Evolutionary conservation across 352 stramenopile species (phyloP).

Genomic region (Phytophthora idaei): DNA sequence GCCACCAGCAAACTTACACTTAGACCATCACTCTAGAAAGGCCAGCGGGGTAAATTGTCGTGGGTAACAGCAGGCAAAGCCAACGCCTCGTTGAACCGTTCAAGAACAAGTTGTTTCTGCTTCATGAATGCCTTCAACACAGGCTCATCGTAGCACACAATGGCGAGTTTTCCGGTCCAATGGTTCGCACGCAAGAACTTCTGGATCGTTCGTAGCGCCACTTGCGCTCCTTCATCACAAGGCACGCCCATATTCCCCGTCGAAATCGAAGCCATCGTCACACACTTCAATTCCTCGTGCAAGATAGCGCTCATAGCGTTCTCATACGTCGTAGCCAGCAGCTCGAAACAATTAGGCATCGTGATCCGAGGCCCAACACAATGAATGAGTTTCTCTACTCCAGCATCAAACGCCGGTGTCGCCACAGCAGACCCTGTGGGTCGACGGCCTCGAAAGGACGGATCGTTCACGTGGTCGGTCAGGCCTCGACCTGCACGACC

Average conservation of each 20-base stretch:
- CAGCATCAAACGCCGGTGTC: constrained; percentile 56
- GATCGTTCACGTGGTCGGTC: constrained; percentile 37
- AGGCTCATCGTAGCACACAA: constrained; percentile 51
- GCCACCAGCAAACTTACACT: too few species aligned
- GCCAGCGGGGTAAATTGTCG: constrained; percentile 1
- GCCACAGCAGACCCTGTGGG: constrained; percentile 41
- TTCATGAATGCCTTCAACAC: constrained; percentile 43
- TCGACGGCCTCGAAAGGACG: constrained; percentile 31
- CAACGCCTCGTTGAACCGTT: constrained; percentile 40
- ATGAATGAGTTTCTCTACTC: constrained; percentile 57
- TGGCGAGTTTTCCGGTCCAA: constrained; percentile 45
- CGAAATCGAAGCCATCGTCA: constrained; percentile 67
- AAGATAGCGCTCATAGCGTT: constrained; percentile 44
- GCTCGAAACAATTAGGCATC: constrained; percentile 37
- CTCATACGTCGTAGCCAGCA: constrained; percentile 52
- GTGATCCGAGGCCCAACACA: constrained; percentile 55
- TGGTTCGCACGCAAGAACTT: constrained; percentile 57
- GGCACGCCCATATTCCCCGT: constrained; percentile 56
- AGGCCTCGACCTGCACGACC: constrained; percentile 45
- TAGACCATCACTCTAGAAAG: not conserved
- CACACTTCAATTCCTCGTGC: constrained; percentile 46
- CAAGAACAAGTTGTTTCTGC: constrained; percentile 31
- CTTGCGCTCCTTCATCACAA: constrained; percentile 27
- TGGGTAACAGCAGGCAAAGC: constrained; percentile 17
- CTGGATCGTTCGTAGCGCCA: constrained; percentile 45